Base-by-base conservation (phyloP, 352 stramenopile genomes). In the Globisporangium splendens region DNA sequence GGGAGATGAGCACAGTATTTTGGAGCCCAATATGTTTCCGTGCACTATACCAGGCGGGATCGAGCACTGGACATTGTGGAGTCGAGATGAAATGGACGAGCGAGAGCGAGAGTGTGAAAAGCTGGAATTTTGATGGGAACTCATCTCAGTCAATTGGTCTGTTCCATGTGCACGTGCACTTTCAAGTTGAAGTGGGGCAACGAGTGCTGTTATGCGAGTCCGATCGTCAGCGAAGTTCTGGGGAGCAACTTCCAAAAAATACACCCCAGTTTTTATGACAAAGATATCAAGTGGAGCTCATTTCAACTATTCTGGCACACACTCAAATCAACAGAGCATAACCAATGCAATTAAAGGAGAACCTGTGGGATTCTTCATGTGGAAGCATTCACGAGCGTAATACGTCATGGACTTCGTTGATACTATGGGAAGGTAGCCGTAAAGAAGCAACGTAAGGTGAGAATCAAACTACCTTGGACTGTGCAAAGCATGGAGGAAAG, bases 91-190 rank as follows among this genome's bases (percentile, higher is more conserved):
- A 7, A 42, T 73, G 59, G 49, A 42, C 39, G 48, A 68, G 17
- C 43, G 44, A 21, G 52, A 70, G n/a, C n/a, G n/a, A n/a, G n/a
- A n/a, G n/a, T 46, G 51, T 73, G 14, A 33, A n/a, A 15, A 52
- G 53, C 15, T 70, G 66, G 66, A 73, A 73, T 54, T 73, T 70
- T 63, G 66, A 73, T 46, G 62, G 70, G 20, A 73, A 73, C 58
- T 50, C 62, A 12, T 56, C 65, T 46, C 62, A 57, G 17, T 73
- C 66, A n/a, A 73, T 73, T 57, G 50, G 70, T 38, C 52, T 73
- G 8, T 73, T 73, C 53, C 66, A 73, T 61, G 66, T 73, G 13
- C 66, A 73, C 42, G 66, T 73, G 44, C 67, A 70, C 48, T 59
- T 73, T 13, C 57, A 66, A 62, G 62, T 69, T 18, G 28, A 33